These are phyloP conservation scores for Astathelohania contejeani DNA, from an alignment of 371 early-diverging fungal genomes.

Conservation along the genomic window DNA sequence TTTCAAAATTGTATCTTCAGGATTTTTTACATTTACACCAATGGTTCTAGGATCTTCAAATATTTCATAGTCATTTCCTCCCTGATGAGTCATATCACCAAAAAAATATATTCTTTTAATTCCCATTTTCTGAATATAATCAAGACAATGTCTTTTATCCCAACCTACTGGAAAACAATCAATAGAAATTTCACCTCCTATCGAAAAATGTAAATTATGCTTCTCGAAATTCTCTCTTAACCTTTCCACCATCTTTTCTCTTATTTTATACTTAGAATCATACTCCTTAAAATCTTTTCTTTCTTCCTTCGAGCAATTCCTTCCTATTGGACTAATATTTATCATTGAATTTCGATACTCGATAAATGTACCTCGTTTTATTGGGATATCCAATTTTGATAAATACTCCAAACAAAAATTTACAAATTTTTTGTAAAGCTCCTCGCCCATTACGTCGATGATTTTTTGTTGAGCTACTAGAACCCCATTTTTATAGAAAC, in stretches of 20 bases:
- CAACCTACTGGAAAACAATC: constrained; percentile 98
- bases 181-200: constrained; percentile 98
- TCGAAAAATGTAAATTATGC: constrained; percentile 73
- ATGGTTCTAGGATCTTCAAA: constrained; percentile 63
- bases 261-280: constrained; percentile 61
- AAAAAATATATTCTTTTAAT: constrained; percentile 89
- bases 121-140: constrained; percentile 67
- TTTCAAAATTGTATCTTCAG: constrained; percentile 71
- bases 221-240: constrained; percentile 70
- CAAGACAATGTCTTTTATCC: constrained; percentile 79
- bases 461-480: constrained; percentile 59
- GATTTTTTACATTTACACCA: constrained; percentile 71
- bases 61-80: constrained; percentile 98
- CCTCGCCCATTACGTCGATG: constrained; percentile 78
- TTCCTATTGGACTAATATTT: constrained; percentile 92
- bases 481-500: constrained; percentile 67
- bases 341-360: constrained; percentile 98
- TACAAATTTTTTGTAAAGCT: constrained; percentile 72
- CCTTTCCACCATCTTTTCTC: constrained; percentile 67
- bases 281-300: constrained; percentile 75
- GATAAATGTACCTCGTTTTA: constrained; percentile 90
- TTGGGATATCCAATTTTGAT: constrained; percentile 78
- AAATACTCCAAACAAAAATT: constrained; percentile 80
- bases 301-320: constrained; percentile 78
- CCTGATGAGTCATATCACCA: constrained; percentile 91